phyloP scores from a whole-genome alignment of 139 green algal species.

The Choricystis sp. region DNA sequence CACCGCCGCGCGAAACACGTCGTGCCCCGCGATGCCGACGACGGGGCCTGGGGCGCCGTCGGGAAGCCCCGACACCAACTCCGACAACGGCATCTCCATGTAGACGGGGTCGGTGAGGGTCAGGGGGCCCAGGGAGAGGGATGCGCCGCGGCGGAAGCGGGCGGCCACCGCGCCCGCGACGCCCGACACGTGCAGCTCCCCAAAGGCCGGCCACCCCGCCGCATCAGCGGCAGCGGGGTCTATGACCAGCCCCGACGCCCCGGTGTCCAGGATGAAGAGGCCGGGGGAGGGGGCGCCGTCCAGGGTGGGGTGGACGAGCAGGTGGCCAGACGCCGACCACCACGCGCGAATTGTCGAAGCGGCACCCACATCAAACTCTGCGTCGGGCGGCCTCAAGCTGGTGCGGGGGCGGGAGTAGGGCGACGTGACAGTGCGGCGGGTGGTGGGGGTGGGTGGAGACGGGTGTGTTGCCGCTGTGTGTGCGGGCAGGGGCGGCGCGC shows the following conservation, averaged over 20 bases:
- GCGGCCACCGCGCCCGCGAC: slow-evolving; percentile 7
- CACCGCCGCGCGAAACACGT: slow-evolving; percentile 27
- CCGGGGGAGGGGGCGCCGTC: slow-evolving; percentile 11
- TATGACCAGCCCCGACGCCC: slow-evolving; percentile 23
- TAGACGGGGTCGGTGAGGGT: slow-evolving; percentile 12
- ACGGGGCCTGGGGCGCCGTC: slow-evolving; percentile 23
- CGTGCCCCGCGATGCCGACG: slow-evolving; percentile 37
- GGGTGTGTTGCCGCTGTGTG: background rate
- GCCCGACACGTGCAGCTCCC: slow-evolving; percentile 10
- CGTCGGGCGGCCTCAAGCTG: background rate
- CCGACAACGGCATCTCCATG: slow-evolving; percentile 26
- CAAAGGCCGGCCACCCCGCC: slow-evolving; percentile 15
- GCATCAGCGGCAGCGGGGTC: slow-evolving; percentile 10
- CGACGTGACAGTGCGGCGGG: too few species aligned
- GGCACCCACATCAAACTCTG: background rate
- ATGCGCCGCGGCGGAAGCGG: slow-evolving; percentile 11
- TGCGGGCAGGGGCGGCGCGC: too few species aligned
- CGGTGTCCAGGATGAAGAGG: slow-evolving; percentile 25
- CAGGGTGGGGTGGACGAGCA: slow-evolving; percentile 16
- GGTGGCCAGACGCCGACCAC: slow-evolving; percentile 20
- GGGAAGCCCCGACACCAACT: slow-evolving; percentile 12
- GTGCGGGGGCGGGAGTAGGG: background rate
- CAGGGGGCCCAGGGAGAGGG: slow-evolving; percentile 19
- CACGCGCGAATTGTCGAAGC: slow-evolving; percentile 8
- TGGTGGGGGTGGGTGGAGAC: too few species aligned